Percentiles rank a stretch among this genome's conserved stretches.
phyloP scores from a whole-genome alignment of 1,284 basidiomycete species.

The Irpex sp. region DNA sequence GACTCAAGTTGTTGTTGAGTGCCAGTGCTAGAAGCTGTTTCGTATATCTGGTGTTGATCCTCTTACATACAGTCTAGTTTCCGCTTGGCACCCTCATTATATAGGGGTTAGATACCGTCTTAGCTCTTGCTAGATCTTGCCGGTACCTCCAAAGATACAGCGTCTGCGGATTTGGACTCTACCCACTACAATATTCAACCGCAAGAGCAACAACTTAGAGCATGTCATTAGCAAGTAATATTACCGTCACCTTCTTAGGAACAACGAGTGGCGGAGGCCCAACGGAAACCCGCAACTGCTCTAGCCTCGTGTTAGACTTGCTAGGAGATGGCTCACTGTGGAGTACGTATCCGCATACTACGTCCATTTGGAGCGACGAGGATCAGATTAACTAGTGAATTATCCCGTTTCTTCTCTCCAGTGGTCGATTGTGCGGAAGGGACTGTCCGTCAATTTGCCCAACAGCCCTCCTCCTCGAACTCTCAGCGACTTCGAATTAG shows the following conservation, averaged over 20 bases:
- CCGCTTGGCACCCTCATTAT: too few relatives aligned
- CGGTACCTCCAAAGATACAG: too few relatives aligned
- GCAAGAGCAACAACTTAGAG: neutral
- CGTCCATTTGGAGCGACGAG: neutral
- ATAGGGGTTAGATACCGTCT: too few relatives aligned
- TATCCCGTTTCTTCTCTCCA: conserved; percentile 25
- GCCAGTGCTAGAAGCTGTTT: too few relatives aligned
- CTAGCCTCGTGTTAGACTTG: conserved; percentile 60
- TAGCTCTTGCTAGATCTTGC: too few relatives aligned
- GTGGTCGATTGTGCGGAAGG: conserved; percentile 91
- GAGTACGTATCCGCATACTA: conserved; percentile 38
- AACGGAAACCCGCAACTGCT: conserved; percentile 64
- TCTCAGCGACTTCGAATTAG: conserved; percentile 40
- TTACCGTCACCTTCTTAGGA: conserved; percentile 60
- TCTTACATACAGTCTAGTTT: too few relatives aligned
- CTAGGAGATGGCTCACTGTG: conserved; percentile 54
- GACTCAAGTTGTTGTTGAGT: too few relatives aligned
- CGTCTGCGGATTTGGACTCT: too few relatives aligned
- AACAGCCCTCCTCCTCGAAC: conserved; percentile 28
- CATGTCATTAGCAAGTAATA: conserved; percentile 9
- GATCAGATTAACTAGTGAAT: neutral
- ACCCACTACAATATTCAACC: too few relatives aligned
- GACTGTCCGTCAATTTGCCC: conserved; percentile 56
- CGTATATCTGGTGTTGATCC: too few relatives aligned
- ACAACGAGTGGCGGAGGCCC: conserved; percentile 76